Conservation (phyloP, 352 stramenopile species). For the Phytophthora melonis region DNA sequence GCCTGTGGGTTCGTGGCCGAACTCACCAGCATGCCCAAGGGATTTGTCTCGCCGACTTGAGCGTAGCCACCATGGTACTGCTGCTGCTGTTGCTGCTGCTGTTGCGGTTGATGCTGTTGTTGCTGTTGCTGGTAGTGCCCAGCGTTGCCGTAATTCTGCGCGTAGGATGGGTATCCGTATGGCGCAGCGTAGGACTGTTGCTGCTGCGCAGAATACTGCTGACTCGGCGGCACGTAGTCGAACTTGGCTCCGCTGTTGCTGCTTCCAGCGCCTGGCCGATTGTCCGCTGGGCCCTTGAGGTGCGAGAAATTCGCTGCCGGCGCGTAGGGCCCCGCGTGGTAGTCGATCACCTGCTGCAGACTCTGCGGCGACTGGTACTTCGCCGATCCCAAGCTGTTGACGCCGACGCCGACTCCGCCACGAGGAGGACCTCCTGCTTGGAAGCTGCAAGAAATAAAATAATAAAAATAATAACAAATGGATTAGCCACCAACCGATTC, state of each 20-base stretch:
- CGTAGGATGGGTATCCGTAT: slow-evolving; percentile 49
- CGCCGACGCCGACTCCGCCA: background rate
- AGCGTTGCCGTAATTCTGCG: slow-evolving; percentile 43
- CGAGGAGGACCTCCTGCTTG: slow-evolving; percentile 30
- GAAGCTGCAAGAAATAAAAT: slow-evolving; percentile 33
- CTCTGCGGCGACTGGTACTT: slow-evolving; percentile 41
- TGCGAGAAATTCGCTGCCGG: slow-evolving; percentile 36
- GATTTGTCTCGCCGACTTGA: slow-evolving; percentile 42
- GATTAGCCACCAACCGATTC: slow-evolving; percentile 22
- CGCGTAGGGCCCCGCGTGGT: slow-evolving; percentile 34
- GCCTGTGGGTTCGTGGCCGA: slow-evolving; percentile 56
- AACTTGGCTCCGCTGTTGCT: slow-evolving; percentile 38
- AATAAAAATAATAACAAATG: slow-evolving; percentile 25
- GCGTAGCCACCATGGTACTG: slow-evolving; percentile 44
- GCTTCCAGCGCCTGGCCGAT: slow-evolving; percentile 7
- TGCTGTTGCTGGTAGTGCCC: slow-evolving; percentile 46
- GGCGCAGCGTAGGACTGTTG: slow-evolving; percentile 44
- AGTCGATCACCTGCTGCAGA: slow-evolving; percentile 53
- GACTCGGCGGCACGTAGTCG: slow-evolving; percentile 30
- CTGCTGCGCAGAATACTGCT: slow-evolving; percentile 42
- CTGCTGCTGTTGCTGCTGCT: slow-evolving; percentile 44
- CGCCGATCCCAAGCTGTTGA: slow-evolving; percentile 17
- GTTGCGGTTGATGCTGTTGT: slow-evolving; percentile 33
- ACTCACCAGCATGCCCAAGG: slow-evolving; percentile 65
- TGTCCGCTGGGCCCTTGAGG: slow-evolving; percentile 35